phyloP scores from a whole-genome alignment of 2,329 filamentous ascomycete species.

The Phialophora tarda region DNA sequence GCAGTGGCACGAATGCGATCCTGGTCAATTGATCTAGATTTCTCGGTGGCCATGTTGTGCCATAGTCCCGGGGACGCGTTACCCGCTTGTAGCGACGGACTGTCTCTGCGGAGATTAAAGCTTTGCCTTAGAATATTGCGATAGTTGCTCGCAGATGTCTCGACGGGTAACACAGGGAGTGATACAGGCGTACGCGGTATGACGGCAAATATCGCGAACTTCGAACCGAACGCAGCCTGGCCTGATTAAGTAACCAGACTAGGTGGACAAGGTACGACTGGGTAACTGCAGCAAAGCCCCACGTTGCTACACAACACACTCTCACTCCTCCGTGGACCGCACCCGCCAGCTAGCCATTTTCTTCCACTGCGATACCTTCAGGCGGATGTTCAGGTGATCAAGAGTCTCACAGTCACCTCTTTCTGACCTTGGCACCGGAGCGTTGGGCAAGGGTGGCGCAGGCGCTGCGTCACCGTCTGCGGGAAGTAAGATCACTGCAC shows the following conservation, averaged over 20 bases:
- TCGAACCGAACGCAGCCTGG: slow-evolving; percentile 6
- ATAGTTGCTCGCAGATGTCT: neutral
- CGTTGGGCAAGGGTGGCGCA: slow-evolving; percentile 32
- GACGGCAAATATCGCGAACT: slow-evolving; percentile 12
- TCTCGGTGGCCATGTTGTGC: slow-evolving; percentile 25
- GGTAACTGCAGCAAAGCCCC: slow-evolving; percentile 8
- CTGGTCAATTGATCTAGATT: slow-evolving; percentile 25
- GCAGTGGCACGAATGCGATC: slow-evolving; percentile 65
- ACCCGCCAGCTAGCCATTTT: slow-evolving; percentile 9
- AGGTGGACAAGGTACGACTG: slow-evolving; percentile 4
- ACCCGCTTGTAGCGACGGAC: neutral
- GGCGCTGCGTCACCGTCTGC: slow-evolving; percentile 35
- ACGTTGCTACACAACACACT: slow-evolving; percentile 13
- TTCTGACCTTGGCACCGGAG: slow-evolving; percentile 31
- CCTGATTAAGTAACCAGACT: slow-evolving; percentile 17
- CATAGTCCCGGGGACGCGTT: slow-evolving; percentile 3
- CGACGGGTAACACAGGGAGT: neutral
- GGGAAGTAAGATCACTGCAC: slow-evolving; percentile 33
- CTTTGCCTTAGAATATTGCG: neutral
- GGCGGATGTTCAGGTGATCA: slow-evolving; percentile 22
- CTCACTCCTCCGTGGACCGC: neutral
- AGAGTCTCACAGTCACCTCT: slow-evolving; percentile 2
- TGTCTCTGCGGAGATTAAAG: neutral
- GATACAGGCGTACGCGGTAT: neutral
- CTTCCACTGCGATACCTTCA: slow-evolving; percentile 1